Conservation (phyloP, 2,329 filamentous ascomycete species). For the Penicillium corylophilum region DNA sequence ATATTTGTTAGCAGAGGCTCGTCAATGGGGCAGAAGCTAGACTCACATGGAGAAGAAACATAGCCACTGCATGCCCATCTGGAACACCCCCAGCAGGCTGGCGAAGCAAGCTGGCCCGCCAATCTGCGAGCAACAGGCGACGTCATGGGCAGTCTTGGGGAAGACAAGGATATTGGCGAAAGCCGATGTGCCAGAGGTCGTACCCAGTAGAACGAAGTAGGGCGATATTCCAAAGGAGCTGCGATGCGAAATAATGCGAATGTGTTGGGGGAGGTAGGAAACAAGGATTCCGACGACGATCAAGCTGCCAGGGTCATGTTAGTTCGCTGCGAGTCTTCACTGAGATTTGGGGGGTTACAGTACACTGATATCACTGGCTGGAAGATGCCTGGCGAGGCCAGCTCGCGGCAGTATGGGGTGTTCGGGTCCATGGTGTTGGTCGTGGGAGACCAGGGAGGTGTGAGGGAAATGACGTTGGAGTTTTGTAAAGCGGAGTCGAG, state of each 20-base stretch:
- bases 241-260: conserved; percentile 79
- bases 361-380: conserved; percentile 24
- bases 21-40: not conserved
- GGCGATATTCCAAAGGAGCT: conserved; percentile 94
- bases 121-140: conserved; percentile 81
- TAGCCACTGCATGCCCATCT: conserved; percentile 87
- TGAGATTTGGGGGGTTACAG: not conserved
- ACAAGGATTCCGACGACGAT: conserved; percentile 85
- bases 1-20: not conserved
- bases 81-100: conserved; percentile 81
- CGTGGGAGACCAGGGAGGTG: conserved; percentile 11
- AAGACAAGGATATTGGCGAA: conserved; percentile 91
- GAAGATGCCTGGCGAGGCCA: conserved; percentile 51
- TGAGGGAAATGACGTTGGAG: conserved; percentile 7
- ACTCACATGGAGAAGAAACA: conserved; percentile 89
- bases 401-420: conserved; percentile 48
- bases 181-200: conserved; percentile 80
- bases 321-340: not conserved
- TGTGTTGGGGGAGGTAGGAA: conserved; percentile 93
- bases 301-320: conserved; percentile 47
- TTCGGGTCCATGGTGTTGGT: conserved; percentile 21
- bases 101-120: conserved; percentile 80
- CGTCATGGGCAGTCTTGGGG: conserved; percentile 76
- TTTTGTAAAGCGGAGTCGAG: not conserved
- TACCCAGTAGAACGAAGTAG: conserved; percentile 91